Evolutionary conservation across 306 rosid genomes (phyloP).

Genomic region (Argentina anserina): DNA sequence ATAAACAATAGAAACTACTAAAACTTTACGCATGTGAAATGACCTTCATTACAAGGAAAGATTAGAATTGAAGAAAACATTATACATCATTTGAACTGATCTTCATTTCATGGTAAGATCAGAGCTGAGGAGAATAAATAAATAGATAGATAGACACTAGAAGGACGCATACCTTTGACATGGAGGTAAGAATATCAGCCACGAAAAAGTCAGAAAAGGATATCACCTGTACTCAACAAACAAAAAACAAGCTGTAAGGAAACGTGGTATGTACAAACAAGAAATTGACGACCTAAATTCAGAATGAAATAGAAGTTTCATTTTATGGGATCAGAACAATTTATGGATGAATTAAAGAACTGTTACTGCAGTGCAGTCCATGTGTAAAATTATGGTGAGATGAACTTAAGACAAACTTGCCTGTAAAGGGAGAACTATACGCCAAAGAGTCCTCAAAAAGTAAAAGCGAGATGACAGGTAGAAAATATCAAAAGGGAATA

Average conservation of each 20-base stretch:
- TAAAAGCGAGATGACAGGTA: constrained; percentile 85
- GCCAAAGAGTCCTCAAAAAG: constrained; percentile 89
- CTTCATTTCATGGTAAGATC: constrained; percentile 14
- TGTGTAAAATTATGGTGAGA: neutral
- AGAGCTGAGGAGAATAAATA: neutral
- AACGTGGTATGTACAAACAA: constrained; percentile 21
- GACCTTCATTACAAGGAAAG: constrained; percentile 18
- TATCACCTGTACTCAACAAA: constrained; percentile 72
- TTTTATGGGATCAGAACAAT: neutral
- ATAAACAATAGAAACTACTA: neutral
- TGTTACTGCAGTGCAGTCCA: neutral
- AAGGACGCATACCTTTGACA: constrained; percentile 74
- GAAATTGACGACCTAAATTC: constrained; percentile 16
- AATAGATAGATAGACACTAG: neutral
- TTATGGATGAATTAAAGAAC: neutral
- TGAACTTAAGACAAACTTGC: constrained; percentile 43
- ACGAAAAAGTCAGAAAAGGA: constrained; percentile 87
- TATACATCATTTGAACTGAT: constrained; percentile 20
- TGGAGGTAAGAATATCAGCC: constrained; percentile 96
- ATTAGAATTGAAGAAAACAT: no score
- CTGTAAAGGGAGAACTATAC: constrained; percentile 89
- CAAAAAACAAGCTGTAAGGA: constrained; percentile 20
- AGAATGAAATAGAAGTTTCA: neutral
- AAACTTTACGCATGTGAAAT: constrained; percentile 7
- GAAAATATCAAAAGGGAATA: constrained; percentile 93